These are phyloP conservation scores for Gnomoniopsis sp. DNA, from an alignment of 2,329 filamentous ascomycete genomes.

Conservation along the genomic window DNA sequence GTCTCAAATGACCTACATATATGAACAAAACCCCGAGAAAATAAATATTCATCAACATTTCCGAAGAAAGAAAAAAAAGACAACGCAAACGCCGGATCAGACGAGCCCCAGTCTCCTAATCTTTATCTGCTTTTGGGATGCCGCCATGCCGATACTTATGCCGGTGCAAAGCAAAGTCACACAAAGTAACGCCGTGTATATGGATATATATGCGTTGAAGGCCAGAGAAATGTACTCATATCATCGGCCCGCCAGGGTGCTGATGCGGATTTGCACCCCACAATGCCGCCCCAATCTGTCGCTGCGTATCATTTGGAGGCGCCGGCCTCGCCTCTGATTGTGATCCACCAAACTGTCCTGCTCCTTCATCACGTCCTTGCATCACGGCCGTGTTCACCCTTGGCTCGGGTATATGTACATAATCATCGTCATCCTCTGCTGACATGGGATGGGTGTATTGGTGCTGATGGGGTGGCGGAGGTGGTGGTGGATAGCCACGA, in stretches of 20 bases:
- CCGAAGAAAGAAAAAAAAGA: neutral
- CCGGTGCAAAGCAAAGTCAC: neutral
- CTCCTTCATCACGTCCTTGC: neutral
- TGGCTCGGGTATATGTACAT: neutral
- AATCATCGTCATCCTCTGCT: conserved; percentile 7
- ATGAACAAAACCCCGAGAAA: neutral
- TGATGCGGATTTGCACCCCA: conserved; percentile 26
- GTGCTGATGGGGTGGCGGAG: neutral
- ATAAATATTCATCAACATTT: conserved; percentile 1
- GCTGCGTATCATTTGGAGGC: conserved; percentile 28
- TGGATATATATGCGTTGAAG: neutral
- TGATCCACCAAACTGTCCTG: neutral
- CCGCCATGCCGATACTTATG: conserved; percentile 3
- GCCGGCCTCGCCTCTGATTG: neutral
- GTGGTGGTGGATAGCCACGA: neutral
- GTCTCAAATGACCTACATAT: neutral
- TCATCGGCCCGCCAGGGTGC: conserved; percentile 11
- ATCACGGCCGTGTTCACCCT: conserved; percentile 2
- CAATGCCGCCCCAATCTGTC: conserved; percentile 29
- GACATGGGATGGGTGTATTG: neutral
- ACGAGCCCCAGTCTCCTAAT: neutral
- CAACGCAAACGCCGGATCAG: neutral
- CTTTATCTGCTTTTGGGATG: neutral
- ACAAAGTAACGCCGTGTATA: neutral
- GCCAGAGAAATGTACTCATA: conserved; percentile 3